A percentile compares a stretch with the other conserved stretches of the same genome.
These are phyloP conservation scores for Sideroxylon spinosum DNA, from an alignment of 179 eudicot genomes.

Conservation along the genomic window DNA sequence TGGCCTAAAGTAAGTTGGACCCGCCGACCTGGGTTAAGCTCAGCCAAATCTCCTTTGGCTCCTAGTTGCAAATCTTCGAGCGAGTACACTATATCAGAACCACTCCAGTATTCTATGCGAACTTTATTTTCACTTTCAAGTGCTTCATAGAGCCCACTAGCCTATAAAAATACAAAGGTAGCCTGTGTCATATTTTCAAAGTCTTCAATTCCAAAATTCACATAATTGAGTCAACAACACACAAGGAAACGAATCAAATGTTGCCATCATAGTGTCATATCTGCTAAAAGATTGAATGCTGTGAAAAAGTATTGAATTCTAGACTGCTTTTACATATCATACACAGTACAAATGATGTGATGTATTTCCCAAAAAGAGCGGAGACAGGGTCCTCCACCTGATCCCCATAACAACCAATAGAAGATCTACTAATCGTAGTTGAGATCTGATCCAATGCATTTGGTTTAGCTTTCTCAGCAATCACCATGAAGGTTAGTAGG, in stretches of 20 bases:
- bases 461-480: conserved; percentile 59
- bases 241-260: background rate
- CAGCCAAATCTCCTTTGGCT: conserved; percentile 60
- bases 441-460: conserved; percentile 42
- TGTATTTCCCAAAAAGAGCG: background rate
- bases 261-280: background rate
- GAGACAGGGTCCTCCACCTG: conserved; percentile 44
- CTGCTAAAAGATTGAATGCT: background rate
- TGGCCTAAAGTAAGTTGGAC: conserved; percentile 67
- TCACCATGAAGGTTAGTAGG: conserved; percentile 73
- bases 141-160: conserved; percentile 53
- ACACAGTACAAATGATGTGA: background rate
- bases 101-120: conserved; percentile 49
- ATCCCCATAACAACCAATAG: conserved; percentile 31
- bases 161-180: conserved; percentile 36
- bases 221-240: conserved; percentile 9
- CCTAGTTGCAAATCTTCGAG: conserved; percentile 81
- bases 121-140: conserved; percentile 67
- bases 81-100: conserved; percentile 54
- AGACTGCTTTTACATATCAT: background rate
- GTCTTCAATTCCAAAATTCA: background rate
- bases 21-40: conserved; percentile 68
- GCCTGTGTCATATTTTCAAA: conserved; percentile 9
- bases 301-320: background rate
- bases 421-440: conserved; percentile 38